Evolutionary conservation across 2,329 filamentous ascomycete species (phyloP).

Genomic region (Sporothrix humicola): DNA sequence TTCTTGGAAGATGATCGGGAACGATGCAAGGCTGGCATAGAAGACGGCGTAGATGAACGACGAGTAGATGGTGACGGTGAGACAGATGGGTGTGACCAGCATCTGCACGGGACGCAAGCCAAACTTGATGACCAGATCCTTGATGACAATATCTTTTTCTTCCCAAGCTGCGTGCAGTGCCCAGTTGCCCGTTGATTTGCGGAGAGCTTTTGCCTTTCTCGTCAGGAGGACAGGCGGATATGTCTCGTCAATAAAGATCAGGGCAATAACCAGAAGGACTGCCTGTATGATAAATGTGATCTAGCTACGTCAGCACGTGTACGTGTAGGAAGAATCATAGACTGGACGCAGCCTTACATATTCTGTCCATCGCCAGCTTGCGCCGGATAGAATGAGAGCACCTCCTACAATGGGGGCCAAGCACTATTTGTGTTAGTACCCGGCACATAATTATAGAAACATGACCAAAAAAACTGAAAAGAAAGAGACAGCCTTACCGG

Average conservation of each 20-base stretch:
- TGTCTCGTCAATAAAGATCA: slow-evolving; percentile 28
- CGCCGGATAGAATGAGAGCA: not conserved
- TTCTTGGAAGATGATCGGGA: slow-evolving; percentile 38
- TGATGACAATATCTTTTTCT: slow-evolving; percentile 23
- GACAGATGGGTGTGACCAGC: slow-evolving; percentile 21
- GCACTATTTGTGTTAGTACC: not conserved
- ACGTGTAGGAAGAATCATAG: not conserved
- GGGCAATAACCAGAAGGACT: slow-evolving; percentile 7
- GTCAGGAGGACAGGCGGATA: slow-evolving; percentile 23
- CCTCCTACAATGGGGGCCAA: not conserved
- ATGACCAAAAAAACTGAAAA: no score
- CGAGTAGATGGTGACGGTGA: slow-evolving; percentile 22
- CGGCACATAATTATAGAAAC: not conserved
- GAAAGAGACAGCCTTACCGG: not conserved
- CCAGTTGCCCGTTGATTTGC: slow-evolving; percentile 26
- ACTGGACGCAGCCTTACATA: not conserved
- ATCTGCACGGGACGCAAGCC: slow-evolving; percentile 29
- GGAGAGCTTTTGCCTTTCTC: slow-evolving; percentile 22
- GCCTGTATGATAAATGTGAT: slow-evolving; percentile 1
- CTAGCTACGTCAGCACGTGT: not conserved
- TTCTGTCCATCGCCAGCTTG: slow-evolving; percentile 15
- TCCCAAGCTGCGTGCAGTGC: slow-evolving; percentile 26
- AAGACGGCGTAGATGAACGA: slow-evolving; percentile 28
- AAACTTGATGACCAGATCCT: slow-evolving; percentile 27
- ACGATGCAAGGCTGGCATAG: slow-evolving; percentile 23